Evolutionary conservation across 305 asterid genomes (phyloP).

Genomic region (Stenogyne calaminthoides): DNA sequence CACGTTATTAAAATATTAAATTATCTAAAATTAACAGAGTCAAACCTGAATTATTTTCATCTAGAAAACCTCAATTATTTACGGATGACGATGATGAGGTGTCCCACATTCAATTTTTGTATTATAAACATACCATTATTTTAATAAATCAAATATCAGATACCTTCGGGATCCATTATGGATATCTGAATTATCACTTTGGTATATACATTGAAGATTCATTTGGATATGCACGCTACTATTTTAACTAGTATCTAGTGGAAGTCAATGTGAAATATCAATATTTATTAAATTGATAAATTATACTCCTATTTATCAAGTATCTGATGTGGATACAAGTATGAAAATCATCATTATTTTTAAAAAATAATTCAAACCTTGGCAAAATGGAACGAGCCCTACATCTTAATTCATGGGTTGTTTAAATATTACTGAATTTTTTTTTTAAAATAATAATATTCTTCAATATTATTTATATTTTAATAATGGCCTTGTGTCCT

Average conservation of each 20-base stretch:
- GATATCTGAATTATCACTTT: conserved; percentile 30
- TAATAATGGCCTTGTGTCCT: conserved; percentile 25
- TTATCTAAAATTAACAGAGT: conserved; percentile 30
- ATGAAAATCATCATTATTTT: background rate
- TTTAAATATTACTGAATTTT: background rate
- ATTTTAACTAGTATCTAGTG: background rate
- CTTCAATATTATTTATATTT: no score
- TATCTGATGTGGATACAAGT: conserved; percentile 33
- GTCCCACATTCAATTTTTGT: no score
- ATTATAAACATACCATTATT: background rate
- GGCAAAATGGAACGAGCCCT: conserved; percentile 11
- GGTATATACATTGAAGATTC: conserved; percentile 43
- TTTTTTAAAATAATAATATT: background rate
- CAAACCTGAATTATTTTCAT: conserved; percentile 38
- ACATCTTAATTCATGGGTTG: conserved; percentile 3
- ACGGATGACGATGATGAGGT: no score
- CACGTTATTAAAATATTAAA: conserved; percentile 12
- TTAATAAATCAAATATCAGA: conserved; percentile 24
- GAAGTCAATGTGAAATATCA: conserved; percentile 22
- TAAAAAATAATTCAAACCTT: background rate
- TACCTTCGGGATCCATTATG: conserved; percentile 36
- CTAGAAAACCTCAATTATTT: background rate
- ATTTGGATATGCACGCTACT: background rate
- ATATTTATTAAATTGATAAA: background rate
- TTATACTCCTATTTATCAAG: background rate